phyloP scores from a whole-genome alignment of 1,284 basidiomycete species.

The Mycena citricolor region DNA sequence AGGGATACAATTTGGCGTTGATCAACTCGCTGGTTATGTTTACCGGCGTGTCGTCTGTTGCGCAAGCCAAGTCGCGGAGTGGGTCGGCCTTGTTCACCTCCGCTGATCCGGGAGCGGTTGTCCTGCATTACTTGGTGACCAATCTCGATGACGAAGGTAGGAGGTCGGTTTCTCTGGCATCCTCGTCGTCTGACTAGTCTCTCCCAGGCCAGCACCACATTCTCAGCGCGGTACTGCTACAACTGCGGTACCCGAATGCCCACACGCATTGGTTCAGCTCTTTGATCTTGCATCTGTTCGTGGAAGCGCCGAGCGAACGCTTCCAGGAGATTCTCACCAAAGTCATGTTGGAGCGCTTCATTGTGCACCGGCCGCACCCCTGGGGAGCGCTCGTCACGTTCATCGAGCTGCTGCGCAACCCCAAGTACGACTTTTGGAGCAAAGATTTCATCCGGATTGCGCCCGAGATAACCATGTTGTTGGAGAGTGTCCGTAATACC shows the following conservation, averaged over 20 bases:
- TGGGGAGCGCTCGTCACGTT: constrained; percentile 95
- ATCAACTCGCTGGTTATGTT: constrained; percentile 96
- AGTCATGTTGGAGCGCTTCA: constrained; percentile 90
- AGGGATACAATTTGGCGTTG: constrained; percentile 85
- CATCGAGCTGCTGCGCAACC: constrained; percentile 85
- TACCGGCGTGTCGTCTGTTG: constrained; percentile 86
- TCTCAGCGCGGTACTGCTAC: constrained; percentile 86
- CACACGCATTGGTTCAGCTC: constrained; percentile 96
- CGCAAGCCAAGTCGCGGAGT: constrained; percentile 78
- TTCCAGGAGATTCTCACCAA: constrained; percentile 91
- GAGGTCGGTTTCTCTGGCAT: constrained; percentile 22
- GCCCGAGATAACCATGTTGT: constrained; percentile 78
- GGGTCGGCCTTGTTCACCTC: constrained; percentile 79
- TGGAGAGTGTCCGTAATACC: constrained; percentile 66
- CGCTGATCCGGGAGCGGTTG: constrained; percentile 78
- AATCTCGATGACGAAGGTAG: constrained; percentile 90
- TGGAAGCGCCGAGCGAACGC: constrained; percentile 69
- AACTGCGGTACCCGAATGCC: constrained; percentile 95
- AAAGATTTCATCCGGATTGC: constrained; percentile 79
- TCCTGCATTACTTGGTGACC: constrained; percentile 78
- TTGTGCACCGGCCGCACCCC: constrained; percentile 94
- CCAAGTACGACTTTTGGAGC: constrained; percentile 85
- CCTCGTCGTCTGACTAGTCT: constrained; percentile 16
- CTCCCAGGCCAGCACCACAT: constrained; percentile 86
- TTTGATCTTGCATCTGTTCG: constrained; percentile 85